Base-by-base conservation (phyloP, 371 early-diverging fungal genomes). In the Mortierella sp. region DNA sequence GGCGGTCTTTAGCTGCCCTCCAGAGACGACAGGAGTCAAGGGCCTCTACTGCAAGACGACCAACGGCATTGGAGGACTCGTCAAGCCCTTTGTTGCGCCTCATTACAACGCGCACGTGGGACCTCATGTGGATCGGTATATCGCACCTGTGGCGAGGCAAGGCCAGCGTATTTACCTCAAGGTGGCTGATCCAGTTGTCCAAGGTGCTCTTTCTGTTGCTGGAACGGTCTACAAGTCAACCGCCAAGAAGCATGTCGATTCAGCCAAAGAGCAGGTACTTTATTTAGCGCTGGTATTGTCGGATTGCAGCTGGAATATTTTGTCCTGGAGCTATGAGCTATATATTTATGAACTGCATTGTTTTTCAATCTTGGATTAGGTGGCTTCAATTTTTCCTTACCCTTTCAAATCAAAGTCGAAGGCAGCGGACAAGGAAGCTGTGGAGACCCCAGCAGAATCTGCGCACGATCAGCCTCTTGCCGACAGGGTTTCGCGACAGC, bases 241-340 rank as follows among this genome's bases (percentile, higher is more conserved):
- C 0, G 84, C 79, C 16, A 83, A 83, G 64, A 83, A 83, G 44
- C 84, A 83, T 45, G 84, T 83, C 9, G 84, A 83, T 31, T 73
- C 75, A 8, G 84, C 73, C 5, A 83, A 79, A 55, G 84, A 79
- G 4, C 75, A 79, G 76, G 84, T 83, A 75, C n/a, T 43, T 66
- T 37, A 24, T n/a, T 50, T 26, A 40, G 16, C 4, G 11, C 26
- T 34, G 19, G 29, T 43, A 16, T 47, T 55, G 0, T 53, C 24
- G 29, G 10, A 7, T 0, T n/a, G n/a, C n/a, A n/a, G n/a, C 6
- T 7, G 14, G 10, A 16, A 7, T 9, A 5, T 16, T 11, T 44
- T 34, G 0, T 14, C 2, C 29, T 8, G 22, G 0, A 0, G 26
- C 22, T 48, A 10, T 64, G 22, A n/a, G 19, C 26, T 26, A 37